Evolutionary conservation across 2,329 filamentous ascomycete species (phyloP).

Genomic region (Drechslerella coelobrocha): DNA sequence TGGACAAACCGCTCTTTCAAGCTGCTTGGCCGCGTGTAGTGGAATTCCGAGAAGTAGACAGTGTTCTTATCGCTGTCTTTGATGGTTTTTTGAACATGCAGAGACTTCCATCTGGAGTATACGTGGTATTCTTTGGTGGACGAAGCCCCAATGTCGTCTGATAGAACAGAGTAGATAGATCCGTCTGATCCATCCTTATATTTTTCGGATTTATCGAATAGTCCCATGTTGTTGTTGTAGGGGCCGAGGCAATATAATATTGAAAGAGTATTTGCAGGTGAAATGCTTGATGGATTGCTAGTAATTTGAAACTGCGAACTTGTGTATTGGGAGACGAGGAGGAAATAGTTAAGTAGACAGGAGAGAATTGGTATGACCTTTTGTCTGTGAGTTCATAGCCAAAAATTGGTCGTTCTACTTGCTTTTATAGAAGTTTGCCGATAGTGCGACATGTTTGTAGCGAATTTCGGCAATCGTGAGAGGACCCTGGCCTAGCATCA

Average conservation of each 20-base stretch:
- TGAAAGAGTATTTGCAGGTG: neutral
- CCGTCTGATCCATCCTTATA: slow-evolving; percentile 24
- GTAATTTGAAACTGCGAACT: too few species aligned
- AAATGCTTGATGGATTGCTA: too few species aligned
- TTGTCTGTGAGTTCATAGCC: too few species aligned
- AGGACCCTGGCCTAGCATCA: too few species aligned
- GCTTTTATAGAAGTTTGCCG: too few species aligned
- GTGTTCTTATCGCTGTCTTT: slow-evolving; percentile 28
- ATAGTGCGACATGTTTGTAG: too few species aligned
- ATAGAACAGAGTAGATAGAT: slow-evolving; percentile 31
- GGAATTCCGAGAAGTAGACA: slow-evolving; percentile 37
- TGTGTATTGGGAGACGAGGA: too few species aligned
- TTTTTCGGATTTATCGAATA: slow-evolving; percentile 27
- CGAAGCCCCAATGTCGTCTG: neutral
- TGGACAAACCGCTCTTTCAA: slow-evolving; percentile 39
- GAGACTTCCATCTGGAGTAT: slow-evolving; percentile 10
- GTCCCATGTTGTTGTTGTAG: slow-evolving; percentile 16
- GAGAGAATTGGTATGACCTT: too few species aligned
- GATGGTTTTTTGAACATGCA: slow-evolving; percentile 13
- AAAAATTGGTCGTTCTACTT: too few species aligned
- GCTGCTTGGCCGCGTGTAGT: slow-evolving; percentile 31
- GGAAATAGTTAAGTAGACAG: too few species aligned
- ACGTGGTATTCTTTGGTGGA: slow-evolving; percentile 23
- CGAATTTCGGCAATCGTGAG: too few species aligned
- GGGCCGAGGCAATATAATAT: neutral